A percentile compares a stretch with the other conserved stretches of the same genome.
phyloP scores from a whole-genome alignment of 1,139 yeast species.

The Geotrichum klebahnii region DNA sequence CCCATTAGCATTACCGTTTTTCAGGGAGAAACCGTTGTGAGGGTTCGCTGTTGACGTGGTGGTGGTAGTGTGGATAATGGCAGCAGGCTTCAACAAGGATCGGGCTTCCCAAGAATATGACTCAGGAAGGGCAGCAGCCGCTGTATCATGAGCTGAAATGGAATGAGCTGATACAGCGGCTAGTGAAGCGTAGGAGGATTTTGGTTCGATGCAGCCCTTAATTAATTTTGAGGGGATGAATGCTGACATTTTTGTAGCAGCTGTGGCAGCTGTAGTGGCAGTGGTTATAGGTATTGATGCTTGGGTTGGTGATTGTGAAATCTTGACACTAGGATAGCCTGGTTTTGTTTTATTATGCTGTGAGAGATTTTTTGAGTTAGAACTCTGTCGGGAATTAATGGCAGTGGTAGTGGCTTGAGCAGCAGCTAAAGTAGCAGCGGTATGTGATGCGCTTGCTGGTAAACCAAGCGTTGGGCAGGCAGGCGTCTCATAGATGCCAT shows the following conservation, averaged over 20 bases:
- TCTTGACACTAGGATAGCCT: too few species aligned
- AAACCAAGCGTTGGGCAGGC: conserved; percentile 68
- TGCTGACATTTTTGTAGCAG: background rate
- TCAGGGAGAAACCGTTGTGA: background rate
- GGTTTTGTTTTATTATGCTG: too few species aligned
- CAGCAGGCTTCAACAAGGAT: too few species aligned
- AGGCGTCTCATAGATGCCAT: conserved; percentile 71
- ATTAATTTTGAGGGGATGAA: background rate
- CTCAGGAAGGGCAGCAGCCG: conserved; percentile 37
- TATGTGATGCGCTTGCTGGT: conserved; percentile 36
- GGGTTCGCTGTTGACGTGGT: background rate
- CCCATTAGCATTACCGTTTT: background rate
- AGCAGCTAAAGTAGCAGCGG: conserved; percentile 16
- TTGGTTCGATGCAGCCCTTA: background rate
- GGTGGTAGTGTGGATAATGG: too few species aligned
- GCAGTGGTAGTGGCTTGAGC: background rate
- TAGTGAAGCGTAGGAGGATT: conserved; percentile 25
- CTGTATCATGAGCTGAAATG: conserved; percentile 37
- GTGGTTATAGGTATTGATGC: too few species aligned
- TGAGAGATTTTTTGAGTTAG: background rate
- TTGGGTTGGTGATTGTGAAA: too few species aligned
- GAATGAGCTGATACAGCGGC: conserved; percentile 35
- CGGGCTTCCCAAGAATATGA: conserved; percentile 38
- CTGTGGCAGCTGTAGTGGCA: background rate
- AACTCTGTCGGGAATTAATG: too few species aligned